A percentile compares a stretch with the other conserved stretches of the same genome.
phyloP scores from a whole-genome alignment of 495 filamentous ascomycete species.

The Schizothecium vesticola region DNA sequence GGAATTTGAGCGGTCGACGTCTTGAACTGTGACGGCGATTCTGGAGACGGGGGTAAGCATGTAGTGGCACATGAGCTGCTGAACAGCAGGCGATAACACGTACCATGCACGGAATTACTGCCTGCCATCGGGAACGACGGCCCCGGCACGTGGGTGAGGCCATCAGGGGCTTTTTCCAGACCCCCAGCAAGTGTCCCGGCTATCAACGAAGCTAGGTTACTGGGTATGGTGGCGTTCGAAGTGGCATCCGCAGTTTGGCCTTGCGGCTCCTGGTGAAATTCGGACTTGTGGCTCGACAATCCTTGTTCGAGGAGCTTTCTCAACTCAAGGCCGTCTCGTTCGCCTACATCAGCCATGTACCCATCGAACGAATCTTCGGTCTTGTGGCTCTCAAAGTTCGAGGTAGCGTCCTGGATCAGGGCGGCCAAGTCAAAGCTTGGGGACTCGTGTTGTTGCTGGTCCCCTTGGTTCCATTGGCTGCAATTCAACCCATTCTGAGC shows the following conservation, averaged over 20 bases:
- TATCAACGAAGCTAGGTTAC: slow-evolving; percentile 25
- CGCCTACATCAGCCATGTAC: neutral
- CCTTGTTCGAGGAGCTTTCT: neutral
- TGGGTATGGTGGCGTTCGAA: slow-evolving; percentile 9
- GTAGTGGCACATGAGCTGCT: neutral
- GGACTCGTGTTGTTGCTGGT: neutral
- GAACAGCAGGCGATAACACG: neutral
- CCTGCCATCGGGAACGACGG: slow-evolving; percentile 5
- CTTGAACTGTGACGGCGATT: slow-evolving; percentile 18
- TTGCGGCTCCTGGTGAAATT: neutral
- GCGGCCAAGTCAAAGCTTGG: neutral
- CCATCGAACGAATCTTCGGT: neutral
- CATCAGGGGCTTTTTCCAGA: slow-evolving; percentile 9
- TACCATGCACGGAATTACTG: slow-evolving; percentile 11
- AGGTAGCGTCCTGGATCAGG: neutral
- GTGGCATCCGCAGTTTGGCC: neutral
- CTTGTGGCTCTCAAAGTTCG: neutral
- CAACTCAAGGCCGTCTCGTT: neutral
- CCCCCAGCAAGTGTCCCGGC: slow-evolving; percentile 19
- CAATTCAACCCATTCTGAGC: neutral
- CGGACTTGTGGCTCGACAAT: neutral
- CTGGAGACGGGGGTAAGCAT: neutral
- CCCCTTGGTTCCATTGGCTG: neutral
- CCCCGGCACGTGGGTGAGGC: slow-evolving; percentile 13
- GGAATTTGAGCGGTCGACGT: slow-evolving; percentile 15